A percentile compares a stretch with the other conserved stretches of the same genome.
Evolutionary conservation across 495 filamentous ascomycete species (phyloP).

Genomic region (Sporormia fimetaria): DNA sequence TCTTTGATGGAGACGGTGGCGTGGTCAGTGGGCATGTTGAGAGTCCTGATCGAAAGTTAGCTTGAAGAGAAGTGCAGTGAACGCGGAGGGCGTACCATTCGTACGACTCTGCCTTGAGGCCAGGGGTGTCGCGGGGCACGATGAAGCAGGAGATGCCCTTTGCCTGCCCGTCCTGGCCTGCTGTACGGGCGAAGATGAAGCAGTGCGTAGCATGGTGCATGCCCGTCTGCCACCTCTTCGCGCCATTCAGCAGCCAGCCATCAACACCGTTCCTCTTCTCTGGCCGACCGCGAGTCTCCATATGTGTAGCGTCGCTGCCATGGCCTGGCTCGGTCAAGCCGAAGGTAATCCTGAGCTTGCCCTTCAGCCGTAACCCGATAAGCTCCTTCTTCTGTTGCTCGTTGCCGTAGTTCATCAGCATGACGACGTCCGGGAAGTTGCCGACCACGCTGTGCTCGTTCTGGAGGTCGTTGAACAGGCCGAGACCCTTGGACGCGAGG

Average conservation of each 20-base stretch:
- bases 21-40: constrained; percentile 55
- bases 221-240: constrained; percentile 53
- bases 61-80: neutral
- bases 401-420: constrained; percentile 46
- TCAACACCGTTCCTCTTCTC: constrained; percentile 29
- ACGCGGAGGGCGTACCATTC: constrained; percentile 36
- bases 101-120: constrained; percentile 41
- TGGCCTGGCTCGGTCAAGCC: constrained; percentile 51
- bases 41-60: constrained; percentile 30
- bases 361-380: constrained; percentile 39
- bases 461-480: constrained; percentile 51
- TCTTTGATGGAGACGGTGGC: constrained; percentile 41
- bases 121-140: constrained; percentile 38
- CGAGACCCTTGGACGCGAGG: constrained; percentile 44
- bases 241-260: constrained; percentile 43
- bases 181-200: constrained; percentile 47
- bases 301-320: constrained; percentile 49
- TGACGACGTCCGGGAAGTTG: constrained; percentile 48
- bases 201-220: constrained; percentile 48
- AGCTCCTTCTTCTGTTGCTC: constrained; percentile 40
- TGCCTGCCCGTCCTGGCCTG: constrained; percentile 36
- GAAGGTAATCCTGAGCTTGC: constrained; percentile 43
- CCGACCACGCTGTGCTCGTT: constrained; percentile 49
- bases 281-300: constrained; percentile 39
- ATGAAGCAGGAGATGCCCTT: constrained; percentile 49